These are phyloP conservation scores for Rhamnella rubrinervis DNA, from an alignment of 331 rosid genomes.

Conservation along the genomic window DNA sequence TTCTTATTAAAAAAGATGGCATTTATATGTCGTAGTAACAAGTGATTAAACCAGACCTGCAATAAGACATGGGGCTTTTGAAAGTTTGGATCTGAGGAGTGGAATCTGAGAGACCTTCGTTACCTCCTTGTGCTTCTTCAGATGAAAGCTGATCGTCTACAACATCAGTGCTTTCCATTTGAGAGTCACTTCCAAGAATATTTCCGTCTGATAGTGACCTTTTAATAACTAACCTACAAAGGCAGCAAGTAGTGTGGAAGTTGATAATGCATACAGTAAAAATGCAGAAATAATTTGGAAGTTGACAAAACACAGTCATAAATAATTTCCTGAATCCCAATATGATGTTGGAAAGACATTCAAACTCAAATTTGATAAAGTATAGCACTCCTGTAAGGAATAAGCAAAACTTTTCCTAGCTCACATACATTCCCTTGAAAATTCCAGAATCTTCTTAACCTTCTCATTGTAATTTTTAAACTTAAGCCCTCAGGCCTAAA, in stretches of 20 bases:
- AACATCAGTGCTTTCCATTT: constrained; percentile 33
- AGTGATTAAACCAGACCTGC: constrained; percentile 51
- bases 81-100: constrained; percentile 46
- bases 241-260: not conserved
- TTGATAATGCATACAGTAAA: too few species aligned
- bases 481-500: too few species aligned
- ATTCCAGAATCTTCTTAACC: too few species aligned
- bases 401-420: too few species aligned
- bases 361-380: too few species aligned
- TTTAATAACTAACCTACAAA: constrained; percentile 59
- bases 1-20: too few species aligned
- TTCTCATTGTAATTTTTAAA: too few species aligned
- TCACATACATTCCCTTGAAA: too few species aligned
- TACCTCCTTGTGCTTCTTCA: constrained; percentile 33
- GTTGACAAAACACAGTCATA: not conserved
- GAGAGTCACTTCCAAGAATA: constrained; percentile 54
- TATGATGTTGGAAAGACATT: too few species aligned
- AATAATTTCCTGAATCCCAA: too few species aligned
- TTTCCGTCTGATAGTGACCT: constrained; percentile 89
- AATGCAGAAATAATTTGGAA: not conserved
- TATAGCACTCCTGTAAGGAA: too few species aligned
- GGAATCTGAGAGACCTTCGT: constrained; percentile 48
- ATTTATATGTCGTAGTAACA: not conserved
- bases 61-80: constrained; percentile 50
- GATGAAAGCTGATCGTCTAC: constrained; percentile 37